Evolutionary conservation across 73 alveolate genomes (phyloP).

Genomic region (Tetrahymena thermophila): DNA sequence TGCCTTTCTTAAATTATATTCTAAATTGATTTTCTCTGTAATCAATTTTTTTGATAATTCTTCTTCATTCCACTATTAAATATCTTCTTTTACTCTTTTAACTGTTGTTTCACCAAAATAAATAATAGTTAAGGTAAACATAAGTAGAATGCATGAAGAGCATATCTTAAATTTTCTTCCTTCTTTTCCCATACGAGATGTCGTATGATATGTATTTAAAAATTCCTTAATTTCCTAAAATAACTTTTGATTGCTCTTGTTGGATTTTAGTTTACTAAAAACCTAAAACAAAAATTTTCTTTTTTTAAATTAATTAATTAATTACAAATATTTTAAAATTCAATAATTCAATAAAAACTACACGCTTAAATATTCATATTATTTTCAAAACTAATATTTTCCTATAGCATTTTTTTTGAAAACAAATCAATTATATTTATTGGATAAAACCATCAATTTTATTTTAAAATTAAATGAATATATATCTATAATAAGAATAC

Average conservation of each 20-base stretch:
- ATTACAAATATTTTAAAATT: too few relatives aligned
- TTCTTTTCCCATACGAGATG: neutral
- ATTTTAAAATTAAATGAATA: too few relatives aligned
- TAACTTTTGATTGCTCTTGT: neutral
- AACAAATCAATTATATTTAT: too few relatives aligned
- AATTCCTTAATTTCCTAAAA: neutral
- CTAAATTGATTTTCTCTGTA: neutral
- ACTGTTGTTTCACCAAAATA: neutral
- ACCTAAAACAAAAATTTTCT: neutral
- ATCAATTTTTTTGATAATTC: neutral
- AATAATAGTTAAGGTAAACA: neutral
- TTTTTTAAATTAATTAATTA: neutral
- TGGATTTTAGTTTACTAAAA: neutral
- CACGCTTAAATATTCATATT: too few relatives aligned
- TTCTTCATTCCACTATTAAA: neutral
- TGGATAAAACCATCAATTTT: too few relatives aligned
- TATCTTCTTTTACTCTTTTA: neutral
- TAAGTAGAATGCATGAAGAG: neutral
- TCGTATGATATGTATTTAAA: neutral
- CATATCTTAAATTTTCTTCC: neutral
- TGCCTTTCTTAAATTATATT: neutral
- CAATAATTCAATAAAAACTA: too few relatives aligned
- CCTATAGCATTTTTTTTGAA: too few relatives aligned
- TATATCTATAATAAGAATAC: too few relatives aligned
- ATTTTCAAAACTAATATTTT: too few relatives aligned